These are phyloP conservation scores for Ricinus communis DNA, from an alignment of 345 rosid species.

Conservation along the genomic window DNA sequence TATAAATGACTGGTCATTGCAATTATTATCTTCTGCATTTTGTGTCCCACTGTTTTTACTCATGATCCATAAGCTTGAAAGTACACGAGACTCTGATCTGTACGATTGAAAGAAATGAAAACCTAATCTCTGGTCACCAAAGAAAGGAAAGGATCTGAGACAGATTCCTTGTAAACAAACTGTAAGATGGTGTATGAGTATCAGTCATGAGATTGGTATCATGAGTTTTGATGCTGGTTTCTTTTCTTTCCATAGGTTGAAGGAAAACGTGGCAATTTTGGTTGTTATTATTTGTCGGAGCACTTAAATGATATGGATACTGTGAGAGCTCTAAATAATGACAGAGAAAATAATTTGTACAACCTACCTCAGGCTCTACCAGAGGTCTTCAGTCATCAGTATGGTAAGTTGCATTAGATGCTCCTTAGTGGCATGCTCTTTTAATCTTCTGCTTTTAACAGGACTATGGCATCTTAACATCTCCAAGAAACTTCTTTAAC, in stretches of 20 bases:
- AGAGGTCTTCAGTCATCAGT: conserved; percentile 41
- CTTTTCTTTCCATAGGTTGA: conserved; percentile 53
- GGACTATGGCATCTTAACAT: conserved; percentile 13
- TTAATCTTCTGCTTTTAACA: neutral
- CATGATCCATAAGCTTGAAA: neutral
- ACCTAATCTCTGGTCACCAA: neutral
- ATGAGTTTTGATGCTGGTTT: conserved; percentile 18
- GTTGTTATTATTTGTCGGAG: conserved; percentile 79
- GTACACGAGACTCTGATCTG: neutral
- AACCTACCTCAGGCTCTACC: conserved; percentile 70
- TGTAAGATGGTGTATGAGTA: neutral
- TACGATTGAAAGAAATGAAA: conserved; percentile 1
- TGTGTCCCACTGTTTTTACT: neutral
- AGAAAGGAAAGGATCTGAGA: neutral
- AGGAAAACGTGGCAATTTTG: conserved; percentile 54
- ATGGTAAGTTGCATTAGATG: conserved; percentile 42
- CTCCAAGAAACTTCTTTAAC: neutral
- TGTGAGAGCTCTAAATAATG: conserved; percentile 35
- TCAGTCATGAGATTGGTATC: neutral
- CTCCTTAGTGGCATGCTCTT: conserved; percentile 6
- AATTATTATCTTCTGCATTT: neutral
- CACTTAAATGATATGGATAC: conserved; percentile 42
- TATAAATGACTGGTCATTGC: neutral
- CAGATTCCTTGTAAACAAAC: neutral
- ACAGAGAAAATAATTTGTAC: conserved; percentile 28